Evolutionary conservation across 495 filamentous ascomycete species (phyloP), one percentile per base, ranked within the genome.

Genomic region (Echria macrotheca): DNA sequence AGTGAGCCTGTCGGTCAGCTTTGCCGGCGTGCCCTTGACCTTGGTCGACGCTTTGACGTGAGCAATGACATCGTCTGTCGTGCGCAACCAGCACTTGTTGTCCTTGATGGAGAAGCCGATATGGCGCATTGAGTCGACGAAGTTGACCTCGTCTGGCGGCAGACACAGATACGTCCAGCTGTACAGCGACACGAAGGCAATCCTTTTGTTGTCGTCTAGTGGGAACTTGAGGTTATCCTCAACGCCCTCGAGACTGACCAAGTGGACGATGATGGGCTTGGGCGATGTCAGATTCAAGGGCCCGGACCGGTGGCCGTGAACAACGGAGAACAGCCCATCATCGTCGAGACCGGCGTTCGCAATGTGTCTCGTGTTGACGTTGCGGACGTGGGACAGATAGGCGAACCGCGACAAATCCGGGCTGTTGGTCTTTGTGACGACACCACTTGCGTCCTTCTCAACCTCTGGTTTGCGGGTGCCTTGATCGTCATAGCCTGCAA

Each of bases 161-260:
- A 70, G 26, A 9, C 53, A 50, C 0, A 55, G 67, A 39, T 77
- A 79, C 1, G 53, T 55, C 77, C 77, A 80, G 12, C 54, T 60
- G 48, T 71, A 57, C 7, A 80, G 57, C 1, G 63, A 69, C 9
- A 57, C 49, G 23, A 80, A 38, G 0, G 51, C 69, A 11, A 79
- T 63, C 10, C 48, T 55, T 4, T 33, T 44, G 17, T 49, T 11
- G 6, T 26, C 29, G n/a, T 33, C 44, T 6, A 31, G 28, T 31
- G 28, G 28, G 0, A 41, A 28, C 8, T 14, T 15, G 0, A n/a
- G 17, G 12, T 24, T 35, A 7, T 15, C 4, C 0, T 47, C 40
- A 25, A 51, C 5, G 5, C 40, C 54, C 9, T 71, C 69, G 12
- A 77, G 56, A 0, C 53, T 60, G 8, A 76, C 55, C 4, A 77